Conservation (phyloP, 148 eudicot species). For the Polygonum aviculare region DNA sequence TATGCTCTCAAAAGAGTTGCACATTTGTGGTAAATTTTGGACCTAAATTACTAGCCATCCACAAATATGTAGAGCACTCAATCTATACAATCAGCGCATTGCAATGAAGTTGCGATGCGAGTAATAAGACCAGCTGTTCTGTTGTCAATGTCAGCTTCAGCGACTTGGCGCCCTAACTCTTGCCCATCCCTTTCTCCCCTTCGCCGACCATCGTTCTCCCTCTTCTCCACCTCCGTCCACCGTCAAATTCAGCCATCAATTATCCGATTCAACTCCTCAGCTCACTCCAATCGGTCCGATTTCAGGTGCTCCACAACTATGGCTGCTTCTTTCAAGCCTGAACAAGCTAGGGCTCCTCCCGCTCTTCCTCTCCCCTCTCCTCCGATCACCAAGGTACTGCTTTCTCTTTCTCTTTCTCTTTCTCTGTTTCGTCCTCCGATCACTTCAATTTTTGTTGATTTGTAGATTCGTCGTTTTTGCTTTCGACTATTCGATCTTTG, state of each 20-base stretch:
- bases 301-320: constrained; percentile 25
- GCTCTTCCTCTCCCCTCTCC: constrained; percentile 51
- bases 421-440: not conserved
- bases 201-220: not conserved
- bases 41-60: no score
- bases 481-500: not conserved
- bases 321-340: constrained; percentile 51
- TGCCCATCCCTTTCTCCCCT: not conserved
- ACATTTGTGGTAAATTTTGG: no score
- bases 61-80: no score
- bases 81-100: no score
- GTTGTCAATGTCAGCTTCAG: constrained; percentile 7
- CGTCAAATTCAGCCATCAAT: not conserved
- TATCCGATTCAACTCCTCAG: not conserved
- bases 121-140: not conserved
- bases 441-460: not conserved
- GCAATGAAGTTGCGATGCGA: not conserved
- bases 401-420: not conserved
- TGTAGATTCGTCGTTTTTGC: not conserved
- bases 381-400: constrained; percentile 45
- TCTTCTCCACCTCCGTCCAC: constrained; percentile 11
- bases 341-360: constrained; percentile 68
- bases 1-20: no score
- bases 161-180: not conserved
- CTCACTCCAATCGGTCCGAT: constrained; percentile 7